Evolutionary conservation across 805 yeast species (phyloP).

Genomic region (Schwanniomyces sp.): DNA sequence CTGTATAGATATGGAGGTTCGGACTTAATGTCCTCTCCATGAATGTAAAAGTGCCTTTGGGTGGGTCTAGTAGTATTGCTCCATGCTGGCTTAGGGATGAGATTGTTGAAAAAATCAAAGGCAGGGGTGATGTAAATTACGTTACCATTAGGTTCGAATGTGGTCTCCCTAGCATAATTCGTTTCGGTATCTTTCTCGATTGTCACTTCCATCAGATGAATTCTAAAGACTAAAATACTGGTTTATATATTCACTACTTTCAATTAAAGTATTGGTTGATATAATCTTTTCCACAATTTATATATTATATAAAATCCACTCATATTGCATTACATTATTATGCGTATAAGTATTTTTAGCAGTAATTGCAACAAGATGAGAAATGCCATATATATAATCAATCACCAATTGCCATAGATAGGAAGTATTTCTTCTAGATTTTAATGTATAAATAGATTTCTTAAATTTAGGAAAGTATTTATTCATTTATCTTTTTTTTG

Average conservation of each 20-base stretch:
- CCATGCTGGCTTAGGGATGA: constrained; percentile 1
- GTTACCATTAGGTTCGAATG: not conserved
- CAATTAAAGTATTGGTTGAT: too few species aligned
- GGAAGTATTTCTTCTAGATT: too few species aligned
- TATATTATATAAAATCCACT: too few species aligned
- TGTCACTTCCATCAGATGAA: too few species aligned
- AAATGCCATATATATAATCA: too few species aligned
- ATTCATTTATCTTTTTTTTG: too few species aligned
- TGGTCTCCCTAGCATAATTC: not conserved
- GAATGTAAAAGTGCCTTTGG: not conserved
- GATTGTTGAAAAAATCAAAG: not conserved
- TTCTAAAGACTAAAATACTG: too few species aligned
- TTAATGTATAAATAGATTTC: too few species aligned
- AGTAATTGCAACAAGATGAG: not conserved
- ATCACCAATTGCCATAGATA: too few species aligned
- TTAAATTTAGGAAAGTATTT: too few species aligned
- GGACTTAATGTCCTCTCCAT: not conserved
- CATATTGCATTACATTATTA: not conserved
- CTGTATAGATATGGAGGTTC: not conserved
- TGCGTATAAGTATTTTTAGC: not conserved
- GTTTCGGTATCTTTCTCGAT: not conserved
- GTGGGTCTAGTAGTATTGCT: not conserved
- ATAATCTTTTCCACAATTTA: too few species aligned
- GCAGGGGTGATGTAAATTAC: not conserved
- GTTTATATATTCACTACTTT: too few species aligned